Conservation (phyloP, 805 yeast species). For the Saccharomycopsis malanga region DNA sequence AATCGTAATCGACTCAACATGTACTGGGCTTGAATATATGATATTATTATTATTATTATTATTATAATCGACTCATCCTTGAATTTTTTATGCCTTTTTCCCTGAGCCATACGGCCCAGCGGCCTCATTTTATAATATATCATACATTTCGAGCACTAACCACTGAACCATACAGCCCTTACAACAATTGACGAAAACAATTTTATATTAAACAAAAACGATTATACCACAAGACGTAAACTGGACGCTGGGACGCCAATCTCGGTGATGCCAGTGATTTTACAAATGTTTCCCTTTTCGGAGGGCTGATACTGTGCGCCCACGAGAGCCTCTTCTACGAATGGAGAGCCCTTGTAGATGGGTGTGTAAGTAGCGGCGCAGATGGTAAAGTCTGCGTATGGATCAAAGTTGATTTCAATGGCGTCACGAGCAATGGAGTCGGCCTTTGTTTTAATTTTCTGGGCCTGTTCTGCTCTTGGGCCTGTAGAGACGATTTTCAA, state of each 20-base stretch:
- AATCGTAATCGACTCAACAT: too few relatives aligned
- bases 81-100: too few relatives aligned
- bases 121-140: too few relatives aligned
- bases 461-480: constrained; percentile 82
- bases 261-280: constrained; percentile 64
- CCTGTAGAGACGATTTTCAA: constrained; percentile 65
- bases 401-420: constrained; percentile 86
- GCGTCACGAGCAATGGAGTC: constrained; percentile 81
- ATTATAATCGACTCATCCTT: too few relatives aligned
- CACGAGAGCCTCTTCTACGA: constrained; percentile 72
- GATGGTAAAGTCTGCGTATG: constrained; percentile 81
- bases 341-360: constrained; percentile 68
- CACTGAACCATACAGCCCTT: too few relatives aligned
- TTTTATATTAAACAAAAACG: too few relatives aligned
- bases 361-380: constrained; percentile 88
- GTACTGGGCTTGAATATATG: too few relatives aligned
- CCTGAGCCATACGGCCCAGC: too few relatives aligned
- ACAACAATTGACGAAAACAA: too few relatives aligned
- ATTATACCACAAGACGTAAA: constrained; percentile 38
- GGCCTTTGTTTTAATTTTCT: constrained; percentile 70
- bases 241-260: constrained; percentile 94
- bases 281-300: constrained; percentile 74
- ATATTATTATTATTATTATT: too few relatives aligned
- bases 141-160: too few relatives aligned
- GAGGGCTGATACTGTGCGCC: constrained; percentile 79